phyloP scores from a whole-genome alignment of 192 early-diverging fungal genomes.

The Spinellus fusiger region DNA sequence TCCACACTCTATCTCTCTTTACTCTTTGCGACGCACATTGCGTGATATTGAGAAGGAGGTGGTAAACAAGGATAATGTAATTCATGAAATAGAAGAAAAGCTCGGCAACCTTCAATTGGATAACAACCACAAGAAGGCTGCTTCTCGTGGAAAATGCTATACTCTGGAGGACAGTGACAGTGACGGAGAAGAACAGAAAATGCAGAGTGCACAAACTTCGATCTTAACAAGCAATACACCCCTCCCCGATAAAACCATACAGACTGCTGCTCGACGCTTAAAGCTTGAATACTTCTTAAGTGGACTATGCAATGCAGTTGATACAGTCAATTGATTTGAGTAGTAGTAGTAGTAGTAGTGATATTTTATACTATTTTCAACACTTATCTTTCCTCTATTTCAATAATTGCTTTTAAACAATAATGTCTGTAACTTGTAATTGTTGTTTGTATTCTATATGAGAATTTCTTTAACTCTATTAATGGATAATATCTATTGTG shows the following conservation, averaged over 20 bases:
- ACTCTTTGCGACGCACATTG: conserved; percentile 7
- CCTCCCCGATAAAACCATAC: neutral
- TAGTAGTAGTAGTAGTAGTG: too few species aligned
- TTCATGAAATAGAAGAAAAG: conserved; percentile 3
- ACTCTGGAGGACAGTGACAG: neutral
- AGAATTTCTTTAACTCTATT: too few species aligned
- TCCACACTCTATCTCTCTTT: neutral
- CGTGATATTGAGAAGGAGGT: conserved; percentile 10
- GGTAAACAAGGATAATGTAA: neutral
- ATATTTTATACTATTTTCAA: too few species aligned
- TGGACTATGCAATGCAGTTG: too few species aligned
- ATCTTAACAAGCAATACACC: neutral
- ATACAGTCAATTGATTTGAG: too few species aligned
- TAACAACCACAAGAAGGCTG: neutral
- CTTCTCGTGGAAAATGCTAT: neutral
- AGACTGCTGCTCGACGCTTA: too few species aligned
- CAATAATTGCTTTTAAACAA: too few species aligned
- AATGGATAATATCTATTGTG: too few species aligned
- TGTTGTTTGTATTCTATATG: too few species aligned
- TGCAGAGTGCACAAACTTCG: neutral
- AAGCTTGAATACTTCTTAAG: too few species aligned
- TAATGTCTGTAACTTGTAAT: too few species aligned
- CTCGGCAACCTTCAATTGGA: neutral
- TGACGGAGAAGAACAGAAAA: conserved; percentile 1
- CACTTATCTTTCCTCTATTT: too few species aligned